Percentiles rank a stretch among this genome's conserved stretches.
Conservation (phyloP, 2,329 filamentous ascomycete species). For the Verticillium isaacii region DNA sequence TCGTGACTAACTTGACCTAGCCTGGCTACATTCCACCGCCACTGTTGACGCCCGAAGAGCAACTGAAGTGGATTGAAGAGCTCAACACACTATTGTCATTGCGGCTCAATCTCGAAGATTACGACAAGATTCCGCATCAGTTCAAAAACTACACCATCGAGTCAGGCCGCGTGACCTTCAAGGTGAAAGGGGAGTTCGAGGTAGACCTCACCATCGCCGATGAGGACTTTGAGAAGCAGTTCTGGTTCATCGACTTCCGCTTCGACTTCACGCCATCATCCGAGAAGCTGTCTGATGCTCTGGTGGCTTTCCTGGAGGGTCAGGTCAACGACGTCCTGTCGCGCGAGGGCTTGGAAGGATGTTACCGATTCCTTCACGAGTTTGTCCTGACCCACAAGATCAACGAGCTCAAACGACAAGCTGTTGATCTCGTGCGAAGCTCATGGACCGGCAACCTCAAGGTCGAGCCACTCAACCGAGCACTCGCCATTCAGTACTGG, state of each 20-base stretch:
- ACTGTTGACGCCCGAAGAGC: conserved; percentile 64
- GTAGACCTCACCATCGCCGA: conserved; percentile 87
- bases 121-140: conserved; percentile 67
- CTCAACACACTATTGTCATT: conserved; percentile 80
- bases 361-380: conserved; percentile 84
- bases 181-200: conserved; percentile 79
- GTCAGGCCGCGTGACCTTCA: conserved; percentile 87
- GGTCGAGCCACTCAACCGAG: conserved; percentile 75
- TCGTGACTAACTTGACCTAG: conserved; percentile 28
- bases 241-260: conserved; percentile 91
- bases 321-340: conserved; percentile 68
- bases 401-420: conserved; percentile 74
- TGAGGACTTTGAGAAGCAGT: conserved; percentile 77
- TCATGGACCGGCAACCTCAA: conserved; percentile 76
- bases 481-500: conserved; percentile 91
- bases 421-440: conserved; percentile 59
- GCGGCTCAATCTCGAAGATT: conserved; percentile 79
- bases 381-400: conserved; percentile 89
- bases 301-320: conserved; percentile 63
- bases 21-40: conserved; percentile 74
- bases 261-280: conserved; percentile 74
- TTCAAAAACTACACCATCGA: conserved; percentile 74
- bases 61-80: conserved; percentile 70
- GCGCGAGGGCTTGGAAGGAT: conserved; percentile 68
- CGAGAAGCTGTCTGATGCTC: conserved; percentile 51